These are phyloP conservation scores for Ambrosiella beaveri DNA, from an alignment of 2,329 filamentous ascomycete species.

Conservation along the genomic window DNA sequence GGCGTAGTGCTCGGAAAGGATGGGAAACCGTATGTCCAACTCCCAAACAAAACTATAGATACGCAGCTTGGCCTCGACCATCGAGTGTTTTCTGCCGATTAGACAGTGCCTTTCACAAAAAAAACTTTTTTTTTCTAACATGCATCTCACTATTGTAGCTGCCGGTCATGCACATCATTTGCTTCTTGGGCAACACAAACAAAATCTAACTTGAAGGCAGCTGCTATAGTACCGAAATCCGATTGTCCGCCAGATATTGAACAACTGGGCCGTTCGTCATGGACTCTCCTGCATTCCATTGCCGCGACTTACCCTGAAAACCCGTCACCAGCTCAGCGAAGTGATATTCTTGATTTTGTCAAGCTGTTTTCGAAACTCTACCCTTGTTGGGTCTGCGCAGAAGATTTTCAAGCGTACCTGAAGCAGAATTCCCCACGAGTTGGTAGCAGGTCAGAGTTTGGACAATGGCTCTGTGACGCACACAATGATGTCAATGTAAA, in stretches of 20 bases:
- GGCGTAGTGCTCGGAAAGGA: slow-evolving; percentile 62
- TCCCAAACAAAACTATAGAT: background rate
- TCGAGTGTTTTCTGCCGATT: too few relatives aligned
- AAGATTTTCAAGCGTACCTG: slow-evolving; percentile 78
- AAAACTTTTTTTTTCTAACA: too few relatives aligned
- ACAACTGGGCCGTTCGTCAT: slow-evolving; percentile 66
- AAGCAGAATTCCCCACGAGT: slow-evolving; percentile 38
- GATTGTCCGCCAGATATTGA: slow-evolving; percentile 90
- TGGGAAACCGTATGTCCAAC: slow-evolving; percentile 57
- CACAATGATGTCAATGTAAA: slow-evolving; percentile 82
- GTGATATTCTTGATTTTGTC: slow-evolving; percentile 63
- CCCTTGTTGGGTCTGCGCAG: slow-evolving; percentile 88
- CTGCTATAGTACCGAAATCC: slow-evolving; percentile 23
- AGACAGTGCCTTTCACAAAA: too few relatives aligned
- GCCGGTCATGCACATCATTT: slow-evolving; percentile 55
- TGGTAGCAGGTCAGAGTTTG: slow-evolving; percentile 31
- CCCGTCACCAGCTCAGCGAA: slow-evolving; percentile 52
- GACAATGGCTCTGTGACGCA: slow-evolving; percentile 66
- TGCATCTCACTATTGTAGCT: slow-evolving; percentile 28
- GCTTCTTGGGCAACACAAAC: slow-evolving; percentile 40
- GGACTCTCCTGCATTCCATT: slow-evolving; percentile 86
- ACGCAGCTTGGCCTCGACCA: background rate
- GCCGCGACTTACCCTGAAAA: slow-evolving; percentile 66
- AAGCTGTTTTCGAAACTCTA: slow-evolving; percentile 70
- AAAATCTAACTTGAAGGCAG: slow-evolving; percentile 23